These are phyloP conservation scores for Coemansia sp. DNA, from an alignment of 371 early-diverging fungal genomes.

Conservation along the genomic window DNA sequence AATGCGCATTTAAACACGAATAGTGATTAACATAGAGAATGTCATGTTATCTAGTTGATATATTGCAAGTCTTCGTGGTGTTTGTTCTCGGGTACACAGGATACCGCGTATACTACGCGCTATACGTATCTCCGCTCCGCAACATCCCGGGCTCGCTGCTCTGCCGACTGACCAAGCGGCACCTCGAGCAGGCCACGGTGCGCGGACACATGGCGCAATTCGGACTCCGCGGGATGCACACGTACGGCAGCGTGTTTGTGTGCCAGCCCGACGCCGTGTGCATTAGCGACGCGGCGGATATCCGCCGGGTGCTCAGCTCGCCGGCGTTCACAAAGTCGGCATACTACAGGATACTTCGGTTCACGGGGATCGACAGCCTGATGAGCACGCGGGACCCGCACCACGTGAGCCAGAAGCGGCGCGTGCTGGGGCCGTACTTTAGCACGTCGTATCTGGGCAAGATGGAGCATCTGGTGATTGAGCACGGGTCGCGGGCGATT, in stretches of 20 bases:
- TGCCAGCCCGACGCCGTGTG: conserved; percentile 22
- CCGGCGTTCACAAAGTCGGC: conserved; percentile 8
- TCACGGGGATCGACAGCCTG: conserved; percentile 13
- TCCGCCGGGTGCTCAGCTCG: conserved; percentile 20
- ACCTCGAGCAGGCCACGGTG: conserved; percentile 5
- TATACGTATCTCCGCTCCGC: conserved; percentile 14
- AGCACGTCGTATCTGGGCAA: conserved; percentile 8
- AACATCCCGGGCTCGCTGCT: conserved; percentile 19
- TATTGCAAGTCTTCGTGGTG: too few species aligned
- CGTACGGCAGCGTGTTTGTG: conserved; percentile 19
- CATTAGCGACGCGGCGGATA: conserved; percentile 22
- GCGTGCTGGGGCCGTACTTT: conserved; percentile 25
- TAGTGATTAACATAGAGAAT: too few species aligned
- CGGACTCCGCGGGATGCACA: neutral
- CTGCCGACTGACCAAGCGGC: neutral
- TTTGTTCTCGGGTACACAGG: neutral
- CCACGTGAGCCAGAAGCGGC: conserved; percentile 10
- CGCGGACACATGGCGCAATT: conserved; percentile 8
- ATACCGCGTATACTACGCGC: neutral
- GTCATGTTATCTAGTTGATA: too few species aligned
- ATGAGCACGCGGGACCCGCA: conserved; percentile 7
- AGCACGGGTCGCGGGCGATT: conserved; percentile 9
- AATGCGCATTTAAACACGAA: too few species aligned
- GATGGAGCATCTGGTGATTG: conserved; percentile 26
- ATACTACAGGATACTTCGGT: conserved; percentile 19